A percentile compares a stretch with the other conserved stretches of the same genome.
Evolutionary conservation across 2,329 filamentous ascomycete species (phyloP).

Genomic region (Microsporum audouinii): DNA sequence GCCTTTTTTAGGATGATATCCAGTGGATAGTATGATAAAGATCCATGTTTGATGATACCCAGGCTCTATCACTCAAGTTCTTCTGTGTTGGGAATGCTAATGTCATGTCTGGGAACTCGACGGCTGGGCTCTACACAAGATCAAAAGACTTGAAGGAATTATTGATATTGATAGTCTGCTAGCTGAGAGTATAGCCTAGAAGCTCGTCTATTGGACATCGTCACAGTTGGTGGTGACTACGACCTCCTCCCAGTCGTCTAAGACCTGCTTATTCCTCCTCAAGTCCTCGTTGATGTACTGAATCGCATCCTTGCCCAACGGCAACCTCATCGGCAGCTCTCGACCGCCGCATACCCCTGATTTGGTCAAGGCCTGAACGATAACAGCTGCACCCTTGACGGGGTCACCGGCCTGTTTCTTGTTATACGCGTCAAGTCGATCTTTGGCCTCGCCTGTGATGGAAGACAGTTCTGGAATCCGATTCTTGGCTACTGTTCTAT

Average conservation of each 20-base stretch:
- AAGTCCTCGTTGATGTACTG: background rate
- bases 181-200: background rate
- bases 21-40: no score
- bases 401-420: slow-evolving; percentile 20
- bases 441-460: background rate
- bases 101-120: no score
- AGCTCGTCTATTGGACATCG: background rate
- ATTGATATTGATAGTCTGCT: background rate
- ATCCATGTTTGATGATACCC: no score
- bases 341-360: slow-evolving; percentile 20
- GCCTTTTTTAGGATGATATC: no score
- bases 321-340: slow-evolving; percentile 17
- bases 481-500: background rate
- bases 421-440: background rate
- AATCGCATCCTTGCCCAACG: slow-evolving; percentile 15
- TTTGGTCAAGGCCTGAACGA: slow-evolving; percentile 20
- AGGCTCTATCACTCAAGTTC: no score
- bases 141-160: background rate
- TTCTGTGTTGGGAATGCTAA: no score
- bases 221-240: background rate
- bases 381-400: slow-evolving; percentile 18
- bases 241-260: background rate
- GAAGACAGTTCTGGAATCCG: background rate
- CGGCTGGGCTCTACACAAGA: no score
- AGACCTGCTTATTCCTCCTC: background rate